Base-by-base conservation (phyloP, 23 red algal genomes). In the Cyanidioschyzon merolae region DNA sequence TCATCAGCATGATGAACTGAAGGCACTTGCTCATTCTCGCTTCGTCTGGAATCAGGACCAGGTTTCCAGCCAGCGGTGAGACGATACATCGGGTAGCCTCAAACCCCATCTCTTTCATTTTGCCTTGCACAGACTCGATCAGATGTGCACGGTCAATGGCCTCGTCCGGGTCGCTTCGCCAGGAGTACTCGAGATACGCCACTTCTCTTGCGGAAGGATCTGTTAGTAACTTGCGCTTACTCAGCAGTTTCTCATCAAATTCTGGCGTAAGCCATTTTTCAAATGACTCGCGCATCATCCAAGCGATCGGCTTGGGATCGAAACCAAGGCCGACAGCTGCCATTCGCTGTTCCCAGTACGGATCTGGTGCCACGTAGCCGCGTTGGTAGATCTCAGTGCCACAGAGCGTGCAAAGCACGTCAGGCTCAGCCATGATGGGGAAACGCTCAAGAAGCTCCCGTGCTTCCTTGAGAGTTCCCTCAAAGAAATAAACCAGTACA, bases 301-400 rank as follows among this genome's bases (percentile, higher is more conserved):
- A 71, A 27, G 32, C 32, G 63, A 71, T 25, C 63, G 63, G 63
- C 63, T 71, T 71, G n/a, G 32, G 63, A 35, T 71, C 63, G 12
- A 25, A 71, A 25, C n/a, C 63, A 7, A 32, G n/a, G 7, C 32
- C 63, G 16, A 25, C 63, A 25, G 32, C n/a, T 35, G 32, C 63
- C 63, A 71, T 71, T 71, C 32, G 63, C 7, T 71, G n/a, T 71
- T 71, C 63, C 63, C 63, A 71, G 63, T 71, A 71, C n/a, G 63
- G 63, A 35, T 71, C 63, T 7, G 63, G 63, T 35, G 63, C 63
- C 12, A 25, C 3, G 29, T 71, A 71, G 21, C 63, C 63, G 29
- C 63, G 63, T 32, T 71, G 63, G 30, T 32, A 71, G 2, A 71
- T 35, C 29, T 71, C n/a, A 7, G 63, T 27, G 63, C 63, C 63